phyloP scores from a whole-genome alignment of 805 yeast genomes.

The Candida argentea region DNA sequence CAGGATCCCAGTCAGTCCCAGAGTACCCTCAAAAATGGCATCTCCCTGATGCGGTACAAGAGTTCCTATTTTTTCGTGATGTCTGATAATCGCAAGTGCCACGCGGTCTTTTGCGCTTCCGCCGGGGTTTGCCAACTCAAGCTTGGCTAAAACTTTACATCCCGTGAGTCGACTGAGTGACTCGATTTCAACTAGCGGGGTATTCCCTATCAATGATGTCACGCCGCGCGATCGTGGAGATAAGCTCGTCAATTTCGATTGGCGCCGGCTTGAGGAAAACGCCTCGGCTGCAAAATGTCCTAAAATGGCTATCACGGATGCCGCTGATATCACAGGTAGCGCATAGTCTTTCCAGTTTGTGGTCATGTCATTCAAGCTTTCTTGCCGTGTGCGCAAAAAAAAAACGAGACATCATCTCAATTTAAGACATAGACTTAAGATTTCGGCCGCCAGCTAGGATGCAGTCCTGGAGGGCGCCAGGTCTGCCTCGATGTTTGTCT shows the following conservation, averaged over 20 bases:
- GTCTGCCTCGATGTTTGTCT: background rate
- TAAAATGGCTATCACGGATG: background rate
- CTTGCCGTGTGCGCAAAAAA: too few species aligned
- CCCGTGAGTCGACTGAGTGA: slow-evolving; percentile 68
- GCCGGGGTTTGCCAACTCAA: slow-evolving; percentile 83
- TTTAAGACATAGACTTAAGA: too few species aligned
- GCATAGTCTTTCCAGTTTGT: too few species aligned
- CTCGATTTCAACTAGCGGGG: slow-evolving; percentile 69
- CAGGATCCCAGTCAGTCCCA: slow-evolving; percentile 95
- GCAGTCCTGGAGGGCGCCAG: background rate
- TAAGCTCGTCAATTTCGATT: slow-evolving; percentile 7
- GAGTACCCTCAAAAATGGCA: slow-evolving; percentile 85
- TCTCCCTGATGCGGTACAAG: slow-evolving; percentile 55
- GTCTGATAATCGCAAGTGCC: slow-evolving; percentile 71
- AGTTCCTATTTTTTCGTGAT: slow-evolving; percentile 51
- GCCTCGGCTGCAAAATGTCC: background rate
- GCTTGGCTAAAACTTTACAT: slow-evolving; percentile 74
- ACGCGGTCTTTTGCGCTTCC: slow-evolving; percentile 95
- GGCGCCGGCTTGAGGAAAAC: slow-evolving; percentile 8
- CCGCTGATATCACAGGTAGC: too few species aligned
- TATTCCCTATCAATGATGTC: slow-evolving; percentile 78
- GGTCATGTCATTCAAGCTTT: too few species aligned
- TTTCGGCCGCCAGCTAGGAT: too few species aligned
- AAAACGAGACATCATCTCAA: background rate
- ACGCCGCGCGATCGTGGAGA: slow-evolving; percentile 41